Base-by-base conservation (phyloP, 768 basidiomycete species). In the Podaxis mareebaensis region DNA sequence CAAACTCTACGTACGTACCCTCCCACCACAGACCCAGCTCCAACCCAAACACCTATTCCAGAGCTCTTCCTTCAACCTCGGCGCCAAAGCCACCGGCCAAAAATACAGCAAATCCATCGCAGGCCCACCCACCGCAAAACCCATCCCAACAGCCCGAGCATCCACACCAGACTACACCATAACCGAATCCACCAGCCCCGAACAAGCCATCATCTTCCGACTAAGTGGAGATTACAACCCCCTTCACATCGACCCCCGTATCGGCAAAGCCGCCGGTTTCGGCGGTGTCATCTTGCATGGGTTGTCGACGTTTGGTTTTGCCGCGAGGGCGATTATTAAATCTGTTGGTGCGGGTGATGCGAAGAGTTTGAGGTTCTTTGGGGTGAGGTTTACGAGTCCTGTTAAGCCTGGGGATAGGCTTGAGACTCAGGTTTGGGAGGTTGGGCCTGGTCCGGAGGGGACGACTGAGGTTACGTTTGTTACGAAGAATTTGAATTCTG, bases 201-300 rank as follows among this genome's bases (percentile, higher is more conserved):
- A 88, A 58, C 90, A 91, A 72, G 90, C 91, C 1, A 72, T 88
- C 53, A 65, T 88, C 58, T 92, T 88, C 78, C 85, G 91, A 22
- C 82, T 92, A 17, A 89, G 86, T 46, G 91, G 90, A 10, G 90
- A 92, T 71, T 92, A 90, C 72, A 91, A 92, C 72, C 88, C 91
- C 5, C 79, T 92, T 2, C 91, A 92, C 71, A 85, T 90, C 56
- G 93, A 95, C 77, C 91, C 93, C 1, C 73, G 69, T 13, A 85
- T 92, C 42, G 93, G 92, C n/a, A 72, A 85, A 66, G 80, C 78
- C 7, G 80, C 87, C 17, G 92, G 92, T 11, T 95, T 96, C 69
- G 91, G 91, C 2, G 93, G 89, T 53, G 86, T 89, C 40, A 94
- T 96, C 68, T 82, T 95, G 2, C 93, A 96, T 70, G 93, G 93